Base-by-base conservation (phyloP, 148 eudicot species). In the Rhododendron griersonianum region DNA sequence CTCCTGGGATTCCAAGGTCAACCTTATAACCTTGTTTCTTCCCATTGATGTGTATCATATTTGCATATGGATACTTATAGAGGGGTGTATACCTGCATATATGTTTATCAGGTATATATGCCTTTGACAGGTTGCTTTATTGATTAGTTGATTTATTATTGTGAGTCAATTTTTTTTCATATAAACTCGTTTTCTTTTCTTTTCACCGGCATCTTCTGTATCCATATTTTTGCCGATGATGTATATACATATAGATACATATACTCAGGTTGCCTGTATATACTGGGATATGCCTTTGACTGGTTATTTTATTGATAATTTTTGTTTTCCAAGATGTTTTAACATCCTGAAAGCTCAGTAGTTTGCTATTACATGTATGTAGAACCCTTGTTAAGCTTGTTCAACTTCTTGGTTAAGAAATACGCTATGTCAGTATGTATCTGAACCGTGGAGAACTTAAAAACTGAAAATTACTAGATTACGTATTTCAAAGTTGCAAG, bases 1-100 rank as follows among this genome's bases (percentile, higher is more conserved):
- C 88, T 90, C 99, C 15, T 96, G 99, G 99, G 99, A 96, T 77
- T 89, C 98, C 85, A 94, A 95, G 97, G 99, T 96, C 88, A 80
- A 65, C 67, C 73, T 69, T 41, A 33, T 30, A 81, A 23, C 51
- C 59, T 30, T 28, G 44, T 59, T 78, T 33, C 28, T 79, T 47
- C 30, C 41, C 7, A n/a, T n/a, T 13, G 3, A 7, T 16, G 18
- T 7, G 9, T 23, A n/a, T 65, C 30, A 8, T 63, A 63, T 63
- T 48, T 15, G 7, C 6, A 28, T 11, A 25, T 5, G 9, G 41
- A 48, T 13, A 30, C 15, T 28, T 69, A 69, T 69, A 69, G 37
- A 69, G 75, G 37, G 7, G 37, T 11, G 75, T 28, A 28, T 28
- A 69, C 18, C 39, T 69, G 73, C 73, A 25, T 67, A 25, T 69